phyloP scores from a whole-genome alignment of 305 asterid genomes.

The Fraxinus latifolia region DNA sequence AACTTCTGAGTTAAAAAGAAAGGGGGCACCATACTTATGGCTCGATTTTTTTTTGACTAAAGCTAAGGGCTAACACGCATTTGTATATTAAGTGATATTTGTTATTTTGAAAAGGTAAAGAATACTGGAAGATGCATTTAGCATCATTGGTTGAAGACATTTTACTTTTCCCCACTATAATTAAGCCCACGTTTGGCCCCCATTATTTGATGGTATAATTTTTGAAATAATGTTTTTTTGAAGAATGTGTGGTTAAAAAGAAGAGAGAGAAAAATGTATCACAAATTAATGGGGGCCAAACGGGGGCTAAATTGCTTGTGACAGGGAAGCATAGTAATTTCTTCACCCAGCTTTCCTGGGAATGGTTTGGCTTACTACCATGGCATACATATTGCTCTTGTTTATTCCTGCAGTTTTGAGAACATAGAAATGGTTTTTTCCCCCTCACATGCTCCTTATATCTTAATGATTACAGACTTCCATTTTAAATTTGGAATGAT shows the following conservation, averaged over 20 bases:
- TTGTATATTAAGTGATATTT: background rate
- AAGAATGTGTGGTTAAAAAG: too few relatives aligned
- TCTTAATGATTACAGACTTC: constrained; percentile 16
- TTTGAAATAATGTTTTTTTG: background rate
- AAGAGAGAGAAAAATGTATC: too few relatives aligned
- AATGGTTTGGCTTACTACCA: background rate
- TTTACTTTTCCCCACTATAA: background rate
- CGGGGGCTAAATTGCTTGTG: background rate
- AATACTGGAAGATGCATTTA: background rate
- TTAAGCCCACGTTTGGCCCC: background rate
- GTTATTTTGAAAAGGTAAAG: background rate
- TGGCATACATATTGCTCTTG: background rate
- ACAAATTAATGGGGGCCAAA: too few relatives aligned
- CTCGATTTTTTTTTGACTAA: background rate
- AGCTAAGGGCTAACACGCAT: background rate
- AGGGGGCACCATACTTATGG: background rate
- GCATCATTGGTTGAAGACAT: background rate
- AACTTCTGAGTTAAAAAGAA: background rate
- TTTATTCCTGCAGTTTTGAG: constrained; percentile 5
- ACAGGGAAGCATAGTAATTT: background rate
- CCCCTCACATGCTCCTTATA: background rate
- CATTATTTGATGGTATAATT: background rate
- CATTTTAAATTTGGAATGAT: constrained; percentile 12
- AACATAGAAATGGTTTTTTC: background rate
- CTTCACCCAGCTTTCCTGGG: background rate